Base-by-base conservation (phyloP, 139 green algal species). In the Spirogloea muscicola region DNA sequence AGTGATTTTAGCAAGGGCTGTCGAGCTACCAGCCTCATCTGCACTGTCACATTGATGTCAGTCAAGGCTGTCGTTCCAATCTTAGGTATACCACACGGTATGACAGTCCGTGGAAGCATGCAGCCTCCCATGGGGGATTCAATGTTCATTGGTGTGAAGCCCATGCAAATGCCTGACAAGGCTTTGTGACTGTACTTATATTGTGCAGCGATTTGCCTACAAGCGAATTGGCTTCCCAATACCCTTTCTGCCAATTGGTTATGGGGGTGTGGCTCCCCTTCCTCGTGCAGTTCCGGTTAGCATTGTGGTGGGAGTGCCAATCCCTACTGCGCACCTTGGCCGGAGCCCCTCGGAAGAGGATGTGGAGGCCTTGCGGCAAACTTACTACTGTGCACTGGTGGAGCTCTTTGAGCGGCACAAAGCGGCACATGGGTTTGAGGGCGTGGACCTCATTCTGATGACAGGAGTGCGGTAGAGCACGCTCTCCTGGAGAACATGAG, bases 151-250 rank as follows among this genome's bases (percentile, higher is more conserved):
- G n/a, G n/a, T n/a, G n/a, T n/a, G n/a, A n/a, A n/a, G n/a, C n/a
- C n/a, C n/a, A n/a, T n/a, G n/a, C n/a, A n/a, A n/a, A n/a, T n/a
- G n/a, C n/a, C n/a, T n/a, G n/a, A n/a, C n/a, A n/a, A n/a, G n/a
- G n/a, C n/a, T n/a, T n/a, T n/a, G n/a, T n/a, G n/a, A n/a, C 46
- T 55, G 46, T 55, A 21, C n/a, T 3, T 76, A 37, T 31, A n/a
- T 31, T 72, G 13, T 68, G 72, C 81, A 87, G 70, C 49, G 79
- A 16, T 86, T 68, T 36, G 84, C 81, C 13, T 87, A 87, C 80
- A 73, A 74, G 63, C 42, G 41, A 0, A 38, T 86, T 52, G 81
- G 81, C n/a, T 87, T 86, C 49, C 81, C 81, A 10, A 49, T 86
- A 31, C 81, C 81, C 0, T 87, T 86, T 31, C 41, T 85, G 6